A percentile compares a stretch with the other conserved stretches of the same genome.
Conservation (phyloP, 139 green algal genomes). For the Micractinium sp. region DNA sequence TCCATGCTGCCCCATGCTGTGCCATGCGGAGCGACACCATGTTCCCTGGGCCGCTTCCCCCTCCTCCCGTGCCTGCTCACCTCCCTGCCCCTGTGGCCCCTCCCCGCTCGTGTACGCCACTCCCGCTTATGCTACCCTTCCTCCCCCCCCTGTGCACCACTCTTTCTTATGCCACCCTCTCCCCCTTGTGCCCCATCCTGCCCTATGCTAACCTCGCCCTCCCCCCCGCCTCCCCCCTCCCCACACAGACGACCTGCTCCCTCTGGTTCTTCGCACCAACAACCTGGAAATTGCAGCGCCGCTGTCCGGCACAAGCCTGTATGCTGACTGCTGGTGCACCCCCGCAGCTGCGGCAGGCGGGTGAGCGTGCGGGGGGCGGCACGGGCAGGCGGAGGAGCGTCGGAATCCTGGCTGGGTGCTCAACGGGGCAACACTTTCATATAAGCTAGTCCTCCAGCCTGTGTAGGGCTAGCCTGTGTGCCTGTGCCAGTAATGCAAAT, state of each 20-base stretch:
- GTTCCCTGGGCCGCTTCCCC: too few relatives aligned
- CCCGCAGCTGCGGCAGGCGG: constrained; percentile 13
- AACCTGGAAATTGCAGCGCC: constrained; percentile 9
- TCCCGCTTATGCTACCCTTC: background rate
- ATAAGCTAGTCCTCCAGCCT: background rate
- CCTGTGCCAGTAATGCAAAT: background rate
- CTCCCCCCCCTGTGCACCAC: background rate
- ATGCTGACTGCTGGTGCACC: constrained; percentile 31
- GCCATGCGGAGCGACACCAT: background rate
- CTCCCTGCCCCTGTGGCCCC: constrained; percentile 10
- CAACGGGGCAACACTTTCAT: background rate
- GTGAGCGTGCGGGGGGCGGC: background rate
- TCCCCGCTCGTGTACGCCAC: constrained; percentile 54
- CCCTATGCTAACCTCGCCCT: background rate
- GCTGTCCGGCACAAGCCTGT: constrained; percentile 26
- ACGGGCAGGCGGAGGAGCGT: background rate
- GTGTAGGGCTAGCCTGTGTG: background rate
- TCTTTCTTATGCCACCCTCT: too few relatives aligned
- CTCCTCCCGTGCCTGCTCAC: too few relatives aligned
- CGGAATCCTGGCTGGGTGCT: background rate
- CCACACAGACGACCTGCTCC: constrained; percentile 2
- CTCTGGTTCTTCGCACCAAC: constrained; percentile 20
- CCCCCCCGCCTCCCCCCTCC: too few relatives aligned
- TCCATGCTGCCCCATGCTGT: too few relatives aligned
- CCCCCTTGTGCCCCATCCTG: background rate